Evolutionary conservation across 306 rosid species (phyloP).

Genomic region (Begonia fuchsioides): DNA sequence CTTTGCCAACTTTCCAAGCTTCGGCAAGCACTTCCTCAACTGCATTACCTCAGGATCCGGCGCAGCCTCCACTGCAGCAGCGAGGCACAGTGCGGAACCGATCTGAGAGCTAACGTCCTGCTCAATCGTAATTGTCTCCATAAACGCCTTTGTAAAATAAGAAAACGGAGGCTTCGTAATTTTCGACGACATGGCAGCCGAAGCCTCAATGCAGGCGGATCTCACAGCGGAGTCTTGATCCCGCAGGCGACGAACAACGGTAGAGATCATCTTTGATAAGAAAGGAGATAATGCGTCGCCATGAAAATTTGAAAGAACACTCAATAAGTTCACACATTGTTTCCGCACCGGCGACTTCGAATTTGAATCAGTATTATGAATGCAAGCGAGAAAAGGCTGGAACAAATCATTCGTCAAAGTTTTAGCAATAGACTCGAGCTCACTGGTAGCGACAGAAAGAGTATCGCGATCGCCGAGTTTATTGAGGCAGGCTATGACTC

Average conservation of each 20-base stretch:
- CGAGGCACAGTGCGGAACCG: slow-evolving; percentile 88
- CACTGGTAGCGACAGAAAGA: slow-evolving; percentile 49
- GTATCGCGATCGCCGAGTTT: slow-evolving; percentile 94
- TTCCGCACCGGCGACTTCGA: slow-evolving; percentile 80
- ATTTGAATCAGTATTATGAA: slow-evolving; percentile 72
- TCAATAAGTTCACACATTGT: slow-evolving; percentile 55
- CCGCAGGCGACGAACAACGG: slow-evolving; percentile 71
- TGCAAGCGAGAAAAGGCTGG: slow-evolving; percentile 63
- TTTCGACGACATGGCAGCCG: slow-evolving; percentile 56
- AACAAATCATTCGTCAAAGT: slow-evolving; percentile 38
- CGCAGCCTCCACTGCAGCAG: slow-evolving; percentile 75
- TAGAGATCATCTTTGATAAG: slow-evolving; percentile 66
- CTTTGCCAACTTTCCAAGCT: slow-evolving; percentile 63
- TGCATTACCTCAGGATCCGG: slow-evolving; percentile 50
- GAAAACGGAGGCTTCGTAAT: slow-evolving; percentile 67
- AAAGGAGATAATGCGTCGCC: slow-evolving; percentile 70
- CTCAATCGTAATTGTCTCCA: slow-evolving; percentile 62
- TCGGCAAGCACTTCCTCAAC: slow-evolving; percentile 42
- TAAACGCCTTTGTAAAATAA: slow-evolving; percentile 51
- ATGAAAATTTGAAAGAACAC: slow-evolving; percentile 47
- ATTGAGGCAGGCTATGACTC: slow-evolving; percentile 65
- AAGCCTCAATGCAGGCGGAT: slow-evolving; percentile 73
- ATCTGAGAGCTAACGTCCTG: slow-evolving; percentile 79
- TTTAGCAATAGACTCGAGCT: slow-evolving; percentile 67
- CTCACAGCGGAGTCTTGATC: slow-evolving; percentile 72